These are phyloP conservation scores for Amphirosellinia nigrospora DNA, from an alignment of 495 filamentous ascomycete species.

Conservation along the genomic window DNA sequence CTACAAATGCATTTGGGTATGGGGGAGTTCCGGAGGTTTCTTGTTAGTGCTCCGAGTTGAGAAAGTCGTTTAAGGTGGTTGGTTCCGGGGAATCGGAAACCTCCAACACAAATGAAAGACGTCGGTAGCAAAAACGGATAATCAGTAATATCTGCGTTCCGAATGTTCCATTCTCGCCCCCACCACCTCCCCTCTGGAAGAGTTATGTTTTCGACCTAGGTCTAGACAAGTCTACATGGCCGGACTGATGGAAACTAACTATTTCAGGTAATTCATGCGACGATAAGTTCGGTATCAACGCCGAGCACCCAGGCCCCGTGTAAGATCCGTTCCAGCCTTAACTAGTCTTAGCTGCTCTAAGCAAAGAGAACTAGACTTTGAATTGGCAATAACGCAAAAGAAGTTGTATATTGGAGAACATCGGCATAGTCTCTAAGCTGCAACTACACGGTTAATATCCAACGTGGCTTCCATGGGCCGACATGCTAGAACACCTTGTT, in stretches of 20 bases:
- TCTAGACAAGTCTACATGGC: not conserved
- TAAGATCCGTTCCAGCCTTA: not conserved
- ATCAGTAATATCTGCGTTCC: conserved; percentile 7
- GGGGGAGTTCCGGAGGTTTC: not conserved
- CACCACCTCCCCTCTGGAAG: not conserved
- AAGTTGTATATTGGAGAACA: conserved; percentile 2
- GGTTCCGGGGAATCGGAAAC: conserved; percentile 1
- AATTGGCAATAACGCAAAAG: not conserved
- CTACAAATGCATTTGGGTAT: not conserved
- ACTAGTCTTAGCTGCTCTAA: not conserved
- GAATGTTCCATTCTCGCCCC: not conserved
- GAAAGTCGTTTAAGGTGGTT: not conserved
- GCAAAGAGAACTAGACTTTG: not conserved
- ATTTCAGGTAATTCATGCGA: conserved; percentile 17
- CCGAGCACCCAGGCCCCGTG: conserved; percentile 9
- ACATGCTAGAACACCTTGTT: not conserved
- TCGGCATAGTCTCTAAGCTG: conserved; percentile 6
- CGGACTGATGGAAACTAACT: not conserved
- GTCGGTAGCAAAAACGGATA: not conserved
- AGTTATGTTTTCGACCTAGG: not conserved
- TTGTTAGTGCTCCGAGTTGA: not conserved
- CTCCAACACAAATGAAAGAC: not conserved
- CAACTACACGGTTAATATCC: conserved; percentile 7
- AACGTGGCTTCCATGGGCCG: not conserved
- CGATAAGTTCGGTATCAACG: not conserved